A percentile compares a stretch with the other conserved stretches of the same genome.
Evolutionary conservation across 768 basidiomycete species (phyloP).

Genomic region (Rhodocollybia butyracea): DNA sequence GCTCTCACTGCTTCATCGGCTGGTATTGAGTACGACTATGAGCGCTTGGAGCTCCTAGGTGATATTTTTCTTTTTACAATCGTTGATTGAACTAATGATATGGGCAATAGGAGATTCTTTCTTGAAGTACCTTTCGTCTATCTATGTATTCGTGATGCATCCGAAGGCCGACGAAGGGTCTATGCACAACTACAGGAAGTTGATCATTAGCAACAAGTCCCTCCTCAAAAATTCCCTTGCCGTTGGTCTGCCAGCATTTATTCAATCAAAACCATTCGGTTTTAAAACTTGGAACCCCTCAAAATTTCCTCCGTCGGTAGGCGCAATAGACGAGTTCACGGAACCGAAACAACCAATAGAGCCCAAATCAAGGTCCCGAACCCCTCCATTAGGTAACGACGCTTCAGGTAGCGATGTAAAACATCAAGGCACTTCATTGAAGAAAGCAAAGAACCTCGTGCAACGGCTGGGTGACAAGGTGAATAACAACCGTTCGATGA

Average conservation of each 20-base stretch:
- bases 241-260: slow-evolving; percentile 64
- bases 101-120: slow-evolving; percentile 67
- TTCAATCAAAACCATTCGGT: slow-evolving; percentile 70
- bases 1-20: slow-evolving; percentile 73
- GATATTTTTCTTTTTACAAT: slow-evolving; percentile 13
- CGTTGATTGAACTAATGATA: not conserved
- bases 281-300: slow-evolving; percentile 66
- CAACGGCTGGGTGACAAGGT: slow-evolving; percentile 82
- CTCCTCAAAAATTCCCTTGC: slow-evolving; percentile 53
- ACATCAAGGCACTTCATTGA: slow-evolving; percentile 19
- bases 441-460: slow-evolving; percentile 21
- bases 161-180: slow-evolving; percentile 64
- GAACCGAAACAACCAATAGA: not conserved
- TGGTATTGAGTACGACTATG: slow-evolving; percentile 72
- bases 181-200: slow-evolving; percentile 63
- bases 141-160: slow-evolving; percentile 70
- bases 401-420: too few relatives aligned
- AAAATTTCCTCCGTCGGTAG: slow-evolving; percentile 22
- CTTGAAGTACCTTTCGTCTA: slow-evolving; percentile 73
- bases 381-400: too few relatives aligned
- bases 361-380: too few relatives aligned
- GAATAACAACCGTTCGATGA: not conserved
- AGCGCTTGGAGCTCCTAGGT: slow-evolving; percentile 84
- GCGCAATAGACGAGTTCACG: not conserved
- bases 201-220: slow-evolving; percentile 72